Percentiles rank a stretch among this genome's conserved stretches.
Evolutionary conservation across 1,139 yeast genomes (phyloP).

Genomic region (Geotrichum siamense): DNA sequence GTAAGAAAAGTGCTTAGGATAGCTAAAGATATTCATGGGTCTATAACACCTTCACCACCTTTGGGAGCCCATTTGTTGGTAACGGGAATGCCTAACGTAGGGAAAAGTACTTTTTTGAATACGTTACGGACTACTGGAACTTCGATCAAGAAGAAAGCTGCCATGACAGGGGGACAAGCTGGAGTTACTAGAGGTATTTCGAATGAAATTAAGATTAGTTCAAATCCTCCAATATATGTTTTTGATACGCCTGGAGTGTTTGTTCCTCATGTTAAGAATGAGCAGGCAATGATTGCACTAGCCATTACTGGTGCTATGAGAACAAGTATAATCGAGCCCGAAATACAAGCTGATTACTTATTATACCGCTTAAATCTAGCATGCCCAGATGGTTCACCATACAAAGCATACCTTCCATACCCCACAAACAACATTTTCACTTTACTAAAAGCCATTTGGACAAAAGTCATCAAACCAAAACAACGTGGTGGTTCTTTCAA

Average conservation of each 20-base stretch:
- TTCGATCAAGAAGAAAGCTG: conserved; percentile 52
- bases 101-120: conserved; percentile 86
- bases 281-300: conserved; percentile 68
- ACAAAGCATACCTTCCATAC: conserved; percentile 41
- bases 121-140: conserved; percentile 56
- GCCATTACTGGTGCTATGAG: conserved; percentile 76
- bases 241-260: conserved; percentile 94
- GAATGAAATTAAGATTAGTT: conserved; percentile 59
- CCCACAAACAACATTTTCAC: conserved; percentile 74
- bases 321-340: conserved; percentile 65
- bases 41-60: conserved; percentile 56
- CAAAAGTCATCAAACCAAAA: conserved; percentile 23
- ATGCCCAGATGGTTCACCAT: conserved; percentile 31
- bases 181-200: conserved; percentile 84
- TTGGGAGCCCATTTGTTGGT: conserved; percentile 70
- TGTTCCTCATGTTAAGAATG: conserved; percentile 61
- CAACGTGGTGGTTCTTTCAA: conserved; percentile 39
- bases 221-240: conserved; percentile 60
- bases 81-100: conserved; percentile 97
- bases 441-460: conserved; percentile 47
- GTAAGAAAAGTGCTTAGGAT: conserved; percentile 45
- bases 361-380: conserved; percentile 57
- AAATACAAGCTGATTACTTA: conserved; percentile 79
- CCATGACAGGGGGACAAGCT: conserved; percentile 79
- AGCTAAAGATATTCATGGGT: conserved; percentile 34